A percentile compares a stretch with the other conserved stretches of the same genome.
phyloP scores from a whole-genome alignment of 192 early-diverging fungal species.

The Mortierella hygrophila region DNA sequence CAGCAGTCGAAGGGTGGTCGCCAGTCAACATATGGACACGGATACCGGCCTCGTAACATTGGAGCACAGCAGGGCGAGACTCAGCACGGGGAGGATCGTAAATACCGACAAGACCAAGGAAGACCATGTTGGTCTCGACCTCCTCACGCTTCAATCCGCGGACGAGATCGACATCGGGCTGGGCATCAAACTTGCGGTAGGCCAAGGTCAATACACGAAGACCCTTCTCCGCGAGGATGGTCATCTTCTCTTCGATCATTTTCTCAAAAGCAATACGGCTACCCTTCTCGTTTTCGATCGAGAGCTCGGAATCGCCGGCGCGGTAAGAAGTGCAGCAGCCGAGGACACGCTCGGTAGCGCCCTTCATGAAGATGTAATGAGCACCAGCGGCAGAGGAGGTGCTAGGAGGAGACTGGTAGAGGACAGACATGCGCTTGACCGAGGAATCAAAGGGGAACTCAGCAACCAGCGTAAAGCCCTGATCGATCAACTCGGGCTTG shows the following conservation, averaged over 20 bases:
- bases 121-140: slow-evolving; percentile 79
- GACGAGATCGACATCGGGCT: slow-evolving; percentile 45
- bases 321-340: slow-evolving; percentile 70
- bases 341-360: slow-evolving; percentile 91
- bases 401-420: slow-evolving; percentile 58
- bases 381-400: slow-evolving; percentile 25
- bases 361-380: slow-evolving; percentile 81
- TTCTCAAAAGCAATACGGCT: slow-evolving; percentile 73
- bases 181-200: slow-evolving; percentile 57
- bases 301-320: slow-evolving; percentile 42
- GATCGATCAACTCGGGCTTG: slow-evolving; percentile 69
- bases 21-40: slow-evolving; percentile 95
- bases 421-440: slow-evolving; percentile 92
- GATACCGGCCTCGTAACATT: slow-evolving; percentile 91
- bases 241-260: slow-evolving; percentile 80
- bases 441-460: slow-evolving; percentile 71
- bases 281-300: slow-evolving; percentile 51
- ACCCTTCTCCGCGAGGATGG: slow-evolving; percentile 17
- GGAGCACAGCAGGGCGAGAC: slow-evolving; percentile 70
- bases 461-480: slow-evolving; percentile 44
- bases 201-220: slow-evolving; percentile 88
- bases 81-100: slow-evolving; percentile 91
- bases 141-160: slow-evolving; percentile 59
- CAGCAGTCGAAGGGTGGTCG: slow-evolving; percentile 91
- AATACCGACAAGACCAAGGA: slow-evolving; percentile 91